Conservation (phyloP, 2,329 filamentous ascomycete genomes). For the Sporothrix sp. region DNA sequence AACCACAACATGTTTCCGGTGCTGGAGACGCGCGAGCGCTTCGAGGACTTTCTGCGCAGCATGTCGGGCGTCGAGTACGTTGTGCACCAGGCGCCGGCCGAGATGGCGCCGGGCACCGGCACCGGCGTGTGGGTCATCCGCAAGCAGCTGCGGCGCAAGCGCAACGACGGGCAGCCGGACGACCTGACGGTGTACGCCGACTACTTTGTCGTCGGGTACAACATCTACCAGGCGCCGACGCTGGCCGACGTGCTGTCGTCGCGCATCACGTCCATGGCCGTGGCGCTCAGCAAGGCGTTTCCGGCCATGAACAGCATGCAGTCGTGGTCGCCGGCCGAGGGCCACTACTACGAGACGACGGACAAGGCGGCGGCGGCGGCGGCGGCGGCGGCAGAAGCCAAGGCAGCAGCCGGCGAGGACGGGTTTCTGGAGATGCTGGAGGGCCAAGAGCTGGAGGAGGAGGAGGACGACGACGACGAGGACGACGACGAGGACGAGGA, state of each 20-base stretch:
- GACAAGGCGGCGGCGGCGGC: not conserved
- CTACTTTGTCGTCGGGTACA: conserved; percentile 57
- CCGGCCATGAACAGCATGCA: conserved; percentile 40
- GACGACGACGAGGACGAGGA: conserved; percentile 9
- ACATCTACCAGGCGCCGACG: conserved; percentile 57
- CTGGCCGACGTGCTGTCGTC: conserved; percentile 50
- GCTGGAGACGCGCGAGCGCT: conserved; percentile 51
- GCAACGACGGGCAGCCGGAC: conserved; percentile 33
- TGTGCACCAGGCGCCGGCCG: conserved; percentile 54
- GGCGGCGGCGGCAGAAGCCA: not conserved
- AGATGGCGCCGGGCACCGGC: conserved; percentile 49
- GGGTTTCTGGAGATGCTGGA: not conserved
- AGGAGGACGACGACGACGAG: conserved; percentile 8
- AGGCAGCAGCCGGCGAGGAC: not conserved
- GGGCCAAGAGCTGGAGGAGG: conserved; percentile 1
- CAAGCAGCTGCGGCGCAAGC: conserved; percentile 55
- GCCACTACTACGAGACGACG: conserved; percentile 41
- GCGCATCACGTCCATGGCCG: conserved; percentile 47
- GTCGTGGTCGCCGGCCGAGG: conserved; percentile 45
- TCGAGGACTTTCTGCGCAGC: conserved; percentile 51
- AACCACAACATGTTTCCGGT: conserved; percentile 49
- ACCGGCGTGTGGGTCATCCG: conserved; percentile 61
- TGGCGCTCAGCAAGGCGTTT: conserved; percentile 43
- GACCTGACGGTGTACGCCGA: conserved; percentile 49
- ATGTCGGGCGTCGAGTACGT: conserved; percentile 60